These are phyloP conservation scores for Talaromyces wortmannii DNA, from an alignment of 495 filamentous ascomycete genomes.

Conservation along the genomic window DNA sequence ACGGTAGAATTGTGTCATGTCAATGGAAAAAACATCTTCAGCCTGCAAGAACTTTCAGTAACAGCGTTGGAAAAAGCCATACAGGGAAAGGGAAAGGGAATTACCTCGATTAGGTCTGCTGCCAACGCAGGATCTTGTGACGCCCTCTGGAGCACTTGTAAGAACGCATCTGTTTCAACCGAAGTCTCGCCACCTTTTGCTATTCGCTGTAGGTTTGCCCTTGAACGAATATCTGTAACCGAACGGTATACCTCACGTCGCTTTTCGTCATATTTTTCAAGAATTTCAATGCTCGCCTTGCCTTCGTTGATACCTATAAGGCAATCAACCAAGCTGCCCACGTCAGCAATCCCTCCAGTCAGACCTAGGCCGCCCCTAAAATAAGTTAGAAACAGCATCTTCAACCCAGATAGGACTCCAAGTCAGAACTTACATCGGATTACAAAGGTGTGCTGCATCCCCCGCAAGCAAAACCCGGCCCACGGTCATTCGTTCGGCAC, in stretches of 20 bases:
- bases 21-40: too few relatives aligned
- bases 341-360: conserved; percentile 54
- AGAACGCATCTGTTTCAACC: too few relatives aligned
- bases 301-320: conserved; percentile 48
- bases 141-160: too few relatives aligned
- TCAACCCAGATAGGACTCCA: not conserved
- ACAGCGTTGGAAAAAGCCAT: too few relatives aligned
- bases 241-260: not conserved
- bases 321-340: conserved; percentile 50
- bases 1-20: too few relatives aligned
- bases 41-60: too few relatives aligned
- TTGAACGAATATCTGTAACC: not conserved
- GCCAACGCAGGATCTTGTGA: too few relatives aligned
- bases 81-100: too few relatives aligned
- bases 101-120: too few relatives aligned
- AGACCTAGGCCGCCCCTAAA: conserved; percentile 49
- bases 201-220: not conserved
- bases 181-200: too few relatives aligned
- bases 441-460: conserved; percentile 45
- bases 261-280: conserved; percentile 50
- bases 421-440: conserved; percentile 30
- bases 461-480: conserved; percentile 52
- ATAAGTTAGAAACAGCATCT: not conserved
- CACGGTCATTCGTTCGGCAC: conserved; percentile 46
- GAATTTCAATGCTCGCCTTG: conserved; percentile 43